These are phyloP conservation scores for Eutypa lata DNA, from an alignment of 2,329 filamentous ascomycete species.

Conservation along the genomic window DNA sequence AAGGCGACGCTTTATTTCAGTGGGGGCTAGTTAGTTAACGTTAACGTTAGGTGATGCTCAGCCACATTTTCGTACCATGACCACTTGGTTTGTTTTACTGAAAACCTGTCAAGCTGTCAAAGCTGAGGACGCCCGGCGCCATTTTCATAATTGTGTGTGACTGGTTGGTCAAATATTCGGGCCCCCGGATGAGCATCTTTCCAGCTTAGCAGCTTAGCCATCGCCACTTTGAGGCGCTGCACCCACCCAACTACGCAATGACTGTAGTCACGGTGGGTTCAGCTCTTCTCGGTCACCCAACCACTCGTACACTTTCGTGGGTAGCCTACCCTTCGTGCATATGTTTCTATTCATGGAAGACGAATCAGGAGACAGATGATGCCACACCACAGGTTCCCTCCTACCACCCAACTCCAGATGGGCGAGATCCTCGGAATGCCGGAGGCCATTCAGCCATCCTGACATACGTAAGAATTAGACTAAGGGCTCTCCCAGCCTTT, in stretches of 20 bases:
- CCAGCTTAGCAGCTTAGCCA: no score
- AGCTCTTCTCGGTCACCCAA: neutral
- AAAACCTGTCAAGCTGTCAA: no score
- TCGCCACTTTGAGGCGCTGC: neutral
- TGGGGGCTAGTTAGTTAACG: no score
- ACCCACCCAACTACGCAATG: neutral
- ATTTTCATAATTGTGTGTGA: no score
- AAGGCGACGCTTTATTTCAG: no score
- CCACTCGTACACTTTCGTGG: neutral
- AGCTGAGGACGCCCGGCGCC: no score
- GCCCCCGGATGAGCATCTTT: no score
- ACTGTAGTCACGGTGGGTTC: neutral
- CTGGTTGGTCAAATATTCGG: no score
- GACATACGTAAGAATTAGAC: neutral
- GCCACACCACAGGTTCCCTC: neutral
- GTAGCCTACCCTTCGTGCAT: neutral
- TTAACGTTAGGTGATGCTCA: no score
- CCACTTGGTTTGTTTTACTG: no score
- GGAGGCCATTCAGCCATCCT: neutral
- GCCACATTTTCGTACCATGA: no score
- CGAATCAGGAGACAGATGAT: neutral
- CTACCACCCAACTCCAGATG: neutral
- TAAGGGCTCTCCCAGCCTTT: no score
- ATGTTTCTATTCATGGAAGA: neutral
- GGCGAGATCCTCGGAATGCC: neutral